These are phyloP conservation scores for Acer saccharum DNA, from an alignment of 345 rosid genomes.

Conservation along the genomic window DNA sequence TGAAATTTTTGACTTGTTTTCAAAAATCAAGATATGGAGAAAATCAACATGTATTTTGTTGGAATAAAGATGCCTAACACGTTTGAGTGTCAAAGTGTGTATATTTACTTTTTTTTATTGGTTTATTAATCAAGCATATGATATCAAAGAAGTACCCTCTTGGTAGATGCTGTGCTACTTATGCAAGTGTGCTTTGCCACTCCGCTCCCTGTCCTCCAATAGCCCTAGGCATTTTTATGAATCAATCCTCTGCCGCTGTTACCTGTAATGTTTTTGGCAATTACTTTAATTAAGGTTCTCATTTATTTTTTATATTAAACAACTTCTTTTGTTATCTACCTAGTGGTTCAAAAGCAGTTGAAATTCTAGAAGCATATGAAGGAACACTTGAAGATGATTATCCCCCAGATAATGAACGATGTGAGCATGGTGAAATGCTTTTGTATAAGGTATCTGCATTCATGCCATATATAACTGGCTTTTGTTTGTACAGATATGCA, in stretches of 20 bases:
- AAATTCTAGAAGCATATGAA: conserved; percentile 96
- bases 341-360: conserved; percentile 95
- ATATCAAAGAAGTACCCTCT: background rate
- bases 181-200: background rate
- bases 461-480: background rate
- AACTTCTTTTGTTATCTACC: conserved; percentile 23
- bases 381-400: conserved; percentile 98
- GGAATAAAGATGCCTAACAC: background rate
- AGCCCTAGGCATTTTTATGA: background rate
- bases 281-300: background rate
- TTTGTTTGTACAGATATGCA: background rate
- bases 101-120: background rate
- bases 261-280: background rate
- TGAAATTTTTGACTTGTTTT: background rate
- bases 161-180: background rate
- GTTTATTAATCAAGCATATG: background rate
- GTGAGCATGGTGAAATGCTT: conserved; percentile 98
- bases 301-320: conserved; percentile 1
- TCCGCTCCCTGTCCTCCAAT: background rate
- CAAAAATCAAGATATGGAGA: background rate
- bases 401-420: conserved; percentile 95
- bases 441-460: conserved; percentile 73
- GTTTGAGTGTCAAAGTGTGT: background rate
- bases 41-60: background rate
- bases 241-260: background rate